Evolutionary conservation across 108 stramenopile genomes (phyloP), one percentile per base, ranked within the genome.

Genomic region (Cyclotella atomus): DNA sequence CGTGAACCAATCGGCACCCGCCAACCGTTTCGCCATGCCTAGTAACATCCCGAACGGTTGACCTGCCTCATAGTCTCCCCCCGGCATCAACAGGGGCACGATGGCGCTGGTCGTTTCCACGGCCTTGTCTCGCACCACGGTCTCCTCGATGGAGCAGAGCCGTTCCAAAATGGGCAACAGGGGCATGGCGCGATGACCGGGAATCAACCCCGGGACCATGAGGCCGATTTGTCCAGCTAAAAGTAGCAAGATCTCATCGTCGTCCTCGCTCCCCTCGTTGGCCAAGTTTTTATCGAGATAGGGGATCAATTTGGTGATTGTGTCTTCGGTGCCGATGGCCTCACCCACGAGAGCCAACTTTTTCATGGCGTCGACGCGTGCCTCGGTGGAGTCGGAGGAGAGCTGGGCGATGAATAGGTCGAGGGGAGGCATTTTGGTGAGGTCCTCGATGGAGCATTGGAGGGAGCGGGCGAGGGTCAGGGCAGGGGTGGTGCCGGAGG

Each of bases 1-100:
- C 12, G 98, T 98, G 86, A 99, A 99, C 98, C 98, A 99, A 53
- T 99, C 99, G 46, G 95, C 90, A 21, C 70, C 73, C 23, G 85
- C 86, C 69, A 98, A 70, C 38, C 97, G 71, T 53, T 91, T 86
- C 49, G 95, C 71, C 82, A 96, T 88, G 30, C 87, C 83, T 7
- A 95, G 76, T 24, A 88, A 71, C 47, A 57, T 9, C 20, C 49
- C 70, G 14, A 73, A 73, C 2, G 79, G 71, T 47, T 57, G 62
- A 17, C 68, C 70, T 10, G 41, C 60, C 16, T 66, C 75, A 35
- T 63, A 70, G 15, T 47, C 71, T 28, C 76, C 76, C 71, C 70
- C 63, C 14, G 75, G 78, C 43, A 79, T 21, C 20, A 80, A 47
- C 20, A 74, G 46, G 28, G 78, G 78, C 24, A 83, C 59, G 35